Conservation (phyloP, 257 asterid species). For the Lycium barbarum region DNA sequence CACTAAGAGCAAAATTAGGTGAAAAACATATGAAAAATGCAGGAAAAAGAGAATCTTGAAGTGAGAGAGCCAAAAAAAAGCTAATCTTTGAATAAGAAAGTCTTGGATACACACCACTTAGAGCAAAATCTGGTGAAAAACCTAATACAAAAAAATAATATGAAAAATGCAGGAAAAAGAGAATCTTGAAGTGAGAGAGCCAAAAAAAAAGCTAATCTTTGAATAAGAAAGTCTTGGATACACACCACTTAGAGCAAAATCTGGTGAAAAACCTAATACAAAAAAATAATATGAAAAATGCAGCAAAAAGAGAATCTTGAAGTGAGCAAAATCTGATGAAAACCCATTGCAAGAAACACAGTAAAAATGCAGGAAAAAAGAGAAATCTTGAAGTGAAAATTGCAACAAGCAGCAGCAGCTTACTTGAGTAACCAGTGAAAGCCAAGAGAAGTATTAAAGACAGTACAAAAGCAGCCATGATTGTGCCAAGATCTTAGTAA, state of each 20-base stretch:
- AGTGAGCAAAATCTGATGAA: not conserved
- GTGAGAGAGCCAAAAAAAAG: not conserved
- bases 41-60: too few relatives aligned
- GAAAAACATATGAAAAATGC: not conserved
- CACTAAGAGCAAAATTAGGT: slow-evolving; percentile 10
- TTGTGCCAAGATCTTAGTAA: slow-evolving; percentile 19
- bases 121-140: not conserved
- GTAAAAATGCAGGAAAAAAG: slow-evolving; percentile 10
- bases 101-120: not conserved
- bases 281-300: not conserved
- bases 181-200: not conserved
- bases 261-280: not conserved
- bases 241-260: slow-evolving; percentile 5
- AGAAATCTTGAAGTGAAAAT: not conserved
- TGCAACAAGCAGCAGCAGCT: slow-evolving; percentile 24
- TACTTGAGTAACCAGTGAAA: slow-evolving; percentile 55
- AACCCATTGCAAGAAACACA: not conserved
- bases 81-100: not conserved
- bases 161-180: not conserved
- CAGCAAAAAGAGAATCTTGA: not conserved
- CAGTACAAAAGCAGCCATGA: slow-evolving; percentile 65
- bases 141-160: not conserved
- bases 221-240: not conserved
- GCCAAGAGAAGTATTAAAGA: slow-evolving; percentile 55
- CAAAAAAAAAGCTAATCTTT: not conserved